These are phyloP conservation scores for Suillus paluster DNA, from an alignment of 768 basidiomycete species.

Conservation along the genomic window DNA sequence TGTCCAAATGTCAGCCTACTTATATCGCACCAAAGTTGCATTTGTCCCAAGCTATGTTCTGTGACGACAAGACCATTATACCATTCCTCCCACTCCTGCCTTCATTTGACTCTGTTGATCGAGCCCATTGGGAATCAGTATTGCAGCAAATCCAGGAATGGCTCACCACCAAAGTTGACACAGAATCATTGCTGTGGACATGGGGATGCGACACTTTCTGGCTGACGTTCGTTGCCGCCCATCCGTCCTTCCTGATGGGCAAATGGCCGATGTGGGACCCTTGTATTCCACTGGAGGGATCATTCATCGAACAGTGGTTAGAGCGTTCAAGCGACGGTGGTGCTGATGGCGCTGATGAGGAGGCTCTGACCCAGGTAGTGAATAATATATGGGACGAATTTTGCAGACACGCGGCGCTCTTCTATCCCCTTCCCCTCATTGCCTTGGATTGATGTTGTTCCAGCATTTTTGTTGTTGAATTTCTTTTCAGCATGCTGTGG, in stretches of 20 bases:
- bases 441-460: neutral
- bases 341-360: too few species aligned
- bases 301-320: conserved; percentile 10
- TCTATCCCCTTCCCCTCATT: neutral
- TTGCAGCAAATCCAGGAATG: neutral
- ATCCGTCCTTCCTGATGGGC: conserved; percentile 10
- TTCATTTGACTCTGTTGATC: neutral
- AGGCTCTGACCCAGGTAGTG: too few species aligned
- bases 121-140: neutral
- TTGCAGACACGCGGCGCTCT: neutral
- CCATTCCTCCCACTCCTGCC: neutral
- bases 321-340: too few species aligned
- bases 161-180: neutral
- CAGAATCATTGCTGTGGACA: neutral
- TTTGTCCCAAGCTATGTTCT: neutral
- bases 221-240: conserved; percentile 12
- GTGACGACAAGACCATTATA: neutral
- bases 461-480: too few species aligned
- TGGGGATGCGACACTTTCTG: conserved; percentile 9
- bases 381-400: neutral
- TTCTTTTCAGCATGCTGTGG: too few species aligned
- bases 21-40: too few species aligned
- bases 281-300: conserved; percentile 5
- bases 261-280: conserved; percentile 12
- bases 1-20: too few species aligned